phyloP scores from a whole-genome alignment of 2,329 filamentous ascomycete genomes.

The Aspergillus calidoustus region DNA sequence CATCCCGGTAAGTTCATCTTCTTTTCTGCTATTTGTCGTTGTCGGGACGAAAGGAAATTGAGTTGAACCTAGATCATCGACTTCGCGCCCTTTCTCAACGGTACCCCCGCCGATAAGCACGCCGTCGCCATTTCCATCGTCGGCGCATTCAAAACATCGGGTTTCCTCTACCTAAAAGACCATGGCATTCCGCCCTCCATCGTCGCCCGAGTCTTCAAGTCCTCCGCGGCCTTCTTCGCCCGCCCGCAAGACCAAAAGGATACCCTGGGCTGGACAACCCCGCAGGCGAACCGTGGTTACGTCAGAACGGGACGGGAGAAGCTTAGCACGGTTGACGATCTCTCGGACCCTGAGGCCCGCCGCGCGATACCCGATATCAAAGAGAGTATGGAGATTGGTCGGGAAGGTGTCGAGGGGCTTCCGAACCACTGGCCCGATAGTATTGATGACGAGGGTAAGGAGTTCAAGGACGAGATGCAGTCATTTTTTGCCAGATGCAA shows the following conservation, averaged over 20 bases:
- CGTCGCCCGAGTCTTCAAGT: constrained; percentile 66
- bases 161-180: constrained; percentile 87
- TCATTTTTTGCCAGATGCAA: constrained; percentile 77
- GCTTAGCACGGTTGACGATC: constrained; percentile 62
- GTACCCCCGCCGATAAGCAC: constrained; percentile 63
- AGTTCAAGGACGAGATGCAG: constrained; percentile 74
- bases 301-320: constrained; percentile 74
- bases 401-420: constrained; percentile 62
- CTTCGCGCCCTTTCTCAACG: constrained; percentile 73
- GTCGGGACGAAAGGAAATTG: background rate
- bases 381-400: constrained; percentile 65
- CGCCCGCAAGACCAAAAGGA: constrained; percentile 68
- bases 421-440: constrained; percentile 79
- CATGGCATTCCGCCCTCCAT: constrained; percentile 69
- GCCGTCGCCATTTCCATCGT: constrained; percentile 74
- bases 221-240: constrained; percentile 73
- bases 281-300: constrained; percentile 75
- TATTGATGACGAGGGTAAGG: constrained; percentile 57
- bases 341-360: constrained; percentile 62
- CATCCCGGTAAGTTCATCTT: constrained; percentile 42
- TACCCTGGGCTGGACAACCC: constrained; percentile 70
- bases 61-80: constrained; percentile 67
- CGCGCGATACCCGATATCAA: constrained; percentile 58
- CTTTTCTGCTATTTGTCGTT: background rate
- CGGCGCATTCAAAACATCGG: constrained; percentile 79